Evolutionary conservation across 2,329 filamentous ascomycete species (phyloP).

Genomic region (Byssothecium circinans): DNA sequence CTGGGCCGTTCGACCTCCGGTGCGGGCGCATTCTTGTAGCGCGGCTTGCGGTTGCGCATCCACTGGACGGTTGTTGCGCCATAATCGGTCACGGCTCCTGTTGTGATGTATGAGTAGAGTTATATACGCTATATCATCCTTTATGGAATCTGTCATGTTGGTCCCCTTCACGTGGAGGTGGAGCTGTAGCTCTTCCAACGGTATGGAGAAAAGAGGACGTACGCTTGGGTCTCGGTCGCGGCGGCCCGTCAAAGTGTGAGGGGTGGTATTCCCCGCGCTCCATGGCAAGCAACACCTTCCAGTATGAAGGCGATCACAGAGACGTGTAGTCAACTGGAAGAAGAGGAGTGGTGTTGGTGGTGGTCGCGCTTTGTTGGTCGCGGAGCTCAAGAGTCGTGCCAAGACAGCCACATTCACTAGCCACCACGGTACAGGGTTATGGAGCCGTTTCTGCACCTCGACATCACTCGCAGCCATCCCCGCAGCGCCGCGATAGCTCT

Average conservation of each 20-base stretch:
- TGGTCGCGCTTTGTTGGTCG: not conserved
- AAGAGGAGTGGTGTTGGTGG: not conserved
- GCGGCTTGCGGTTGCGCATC: slow-evolving; percentile 79
- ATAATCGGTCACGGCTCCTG: slow-evolving; percentile 91
- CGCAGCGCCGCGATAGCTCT: too few species aligned
- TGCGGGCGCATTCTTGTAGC: slow-evolving; percentile 69
- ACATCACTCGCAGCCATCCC: too few species aligned
- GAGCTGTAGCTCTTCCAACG: too few species aligned
- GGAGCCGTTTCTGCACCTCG: not conserved
- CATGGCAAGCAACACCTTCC: slow-evolving; percentile 28
- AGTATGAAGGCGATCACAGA: not conserved
- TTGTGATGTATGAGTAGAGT: not conserved
- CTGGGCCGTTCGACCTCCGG: slow-evolving; percentile 84
- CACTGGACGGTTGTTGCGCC: slow-evolving; percentile 87
- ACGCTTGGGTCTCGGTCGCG: slow-evolving; percentile 42
- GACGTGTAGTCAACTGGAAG: not conserved
- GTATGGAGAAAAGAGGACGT: slow-evolving; percentile 23
- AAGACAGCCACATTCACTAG: not conserved
- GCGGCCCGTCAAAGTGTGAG: slow-evolving; percentile 36
- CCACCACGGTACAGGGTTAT: not conserved
- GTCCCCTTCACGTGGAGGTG: too few species aligned
- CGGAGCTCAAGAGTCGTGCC: not conserved
- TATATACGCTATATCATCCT: not conserved
- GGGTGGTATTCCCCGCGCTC: slow-evolving; percentile 41
- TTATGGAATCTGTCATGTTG: not conserved